Evolutionary conservation across 148 eudicot species (phyloP).

Genomic region (Drosera capensis): DNA sequence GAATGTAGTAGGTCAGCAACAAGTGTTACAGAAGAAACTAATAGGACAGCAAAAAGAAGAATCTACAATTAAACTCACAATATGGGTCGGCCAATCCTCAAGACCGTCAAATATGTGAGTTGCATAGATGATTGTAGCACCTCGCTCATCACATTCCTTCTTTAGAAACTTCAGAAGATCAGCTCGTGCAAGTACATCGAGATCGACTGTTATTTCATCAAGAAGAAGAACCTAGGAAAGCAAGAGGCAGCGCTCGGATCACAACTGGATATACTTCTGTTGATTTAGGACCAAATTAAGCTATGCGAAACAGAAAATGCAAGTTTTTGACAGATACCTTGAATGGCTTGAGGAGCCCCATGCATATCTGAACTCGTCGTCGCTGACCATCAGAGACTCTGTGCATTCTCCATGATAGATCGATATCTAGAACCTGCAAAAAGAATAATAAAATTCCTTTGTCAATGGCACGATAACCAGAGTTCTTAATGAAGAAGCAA

Average conservation of each 20-base stretch:
- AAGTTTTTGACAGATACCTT: no score
- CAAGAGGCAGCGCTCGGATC: not conserved
- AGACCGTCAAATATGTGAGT: slow-evolving; percentile 97
- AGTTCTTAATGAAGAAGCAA: no score
- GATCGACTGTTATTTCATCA: slow-evolving; percentile 95
- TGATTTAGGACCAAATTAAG: no score
- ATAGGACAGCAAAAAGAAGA: no score
- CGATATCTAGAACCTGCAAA: slow-evolving; percentile 78
- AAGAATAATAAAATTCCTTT: no score
- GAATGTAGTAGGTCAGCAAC: no score
- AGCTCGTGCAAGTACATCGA: slow-evolving; percentile 91
- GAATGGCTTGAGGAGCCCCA: slow-evolving; percentile 90
- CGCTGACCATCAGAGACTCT: slow-evolving; percentile 93
- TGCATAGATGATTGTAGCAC: slow-evolving; percentile 83
- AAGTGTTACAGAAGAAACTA: no score
- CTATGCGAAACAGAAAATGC: no score
- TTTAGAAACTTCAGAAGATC: slow-evolving; percentile 70
- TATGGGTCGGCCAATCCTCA: slow-evolving; percentile 90
- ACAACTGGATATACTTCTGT: no score
- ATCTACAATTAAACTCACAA: no score
- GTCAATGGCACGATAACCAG: no score
- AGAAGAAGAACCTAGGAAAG: slow-evolving; percentile 74
- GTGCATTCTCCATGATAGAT: slow-evolving; percentile 92
- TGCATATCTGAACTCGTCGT: slow-evolving; percentile 94
- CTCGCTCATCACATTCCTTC: slow-evolving; percentile 73